Conservation (phyloP, 148 eudicot species). For the Pharnaceum exiguum region DNA sequence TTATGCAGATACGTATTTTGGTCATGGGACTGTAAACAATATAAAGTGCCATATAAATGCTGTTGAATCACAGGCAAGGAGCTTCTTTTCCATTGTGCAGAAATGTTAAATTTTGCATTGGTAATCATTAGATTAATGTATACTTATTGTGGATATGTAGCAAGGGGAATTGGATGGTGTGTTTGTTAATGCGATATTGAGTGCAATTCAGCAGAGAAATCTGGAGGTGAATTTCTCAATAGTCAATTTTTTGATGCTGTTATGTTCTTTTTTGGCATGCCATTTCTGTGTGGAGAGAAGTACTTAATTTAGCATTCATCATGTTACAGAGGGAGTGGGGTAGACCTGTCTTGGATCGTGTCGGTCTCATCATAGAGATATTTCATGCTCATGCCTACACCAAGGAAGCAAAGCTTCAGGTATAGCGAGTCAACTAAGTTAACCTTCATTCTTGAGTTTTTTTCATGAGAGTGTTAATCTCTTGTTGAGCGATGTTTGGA, state of each 20-base stretch:
- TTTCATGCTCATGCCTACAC: conserved; percentile 97
- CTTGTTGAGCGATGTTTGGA: too few species aligned
- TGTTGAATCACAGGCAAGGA: conserved; percentile 55
- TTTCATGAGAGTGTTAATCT: not conserved
- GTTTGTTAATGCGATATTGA: conserved; percentile 73
- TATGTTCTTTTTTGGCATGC: not conserved
- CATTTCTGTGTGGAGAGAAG: not conserved
- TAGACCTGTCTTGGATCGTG: conserved; percentile 87
- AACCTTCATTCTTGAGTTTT: not conserved
- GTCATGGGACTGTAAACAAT: conserved; percentile 66
- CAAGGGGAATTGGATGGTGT: conserved; percentile 76
- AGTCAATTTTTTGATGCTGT: too few species aligned
- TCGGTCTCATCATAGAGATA: conserved; percentile 85
- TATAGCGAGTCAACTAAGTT: conserved; percentile 3
- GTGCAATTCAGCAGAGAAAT: conserved; percentile 85
- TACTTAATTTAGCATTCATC: not conserved
- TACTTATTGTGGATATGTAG: conserved; percentile 20
- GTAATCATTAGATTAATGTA: not conserved
- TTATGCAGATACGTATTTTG: conserved; percentile 78
- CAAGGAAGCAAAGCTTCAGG: conserved; percentile 95
- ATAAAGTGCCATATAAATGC: conserved; percentile 71
- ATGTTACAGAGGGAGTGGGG: conserved; percentile 70
- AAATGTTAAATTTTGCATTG: not conserved
- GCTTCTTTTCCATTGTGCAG: conserved; percentile 6
- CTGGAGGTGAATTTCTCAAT: conserved; percentile 57